Evolutionary conservation across 2,329 filamentous ascomycete species (phyloP).

Genomic region (Sclerotinia minor): DNA sequence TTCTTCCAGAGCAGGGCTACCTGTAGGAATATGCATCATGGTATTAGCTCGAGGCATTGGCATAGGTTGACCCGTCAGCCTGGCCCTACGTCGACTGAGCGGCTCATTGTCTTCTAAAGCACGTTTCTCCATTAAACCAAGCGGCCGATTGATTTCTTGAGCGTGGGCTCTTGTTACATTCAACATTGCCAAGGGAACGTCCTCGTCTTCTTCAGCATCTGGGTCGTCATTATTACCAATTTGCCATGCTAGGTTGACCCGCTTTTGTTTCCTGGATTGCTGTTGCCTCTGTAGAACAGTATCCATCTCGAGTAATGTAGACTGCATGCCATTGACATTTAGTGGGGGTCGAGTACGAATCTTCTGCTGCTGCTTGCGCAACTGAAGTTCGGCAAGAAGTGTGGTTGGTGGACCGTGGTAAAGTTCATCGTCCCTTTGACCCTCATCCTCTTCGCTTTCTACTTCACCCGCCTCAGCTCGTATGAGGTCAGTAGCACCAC

Average conservation of each 20-base stretch:
- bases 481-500: conserved; percentile 28
- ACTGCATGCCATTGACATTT: conserved; percentile 75
- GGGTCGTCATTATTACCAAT: conserved; percentile 53
- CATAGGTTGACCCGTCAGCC: conserved; percentile 36
- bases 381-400: conserved; percentile 84
- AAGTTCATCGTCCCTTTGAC: conserved; percentile 46
- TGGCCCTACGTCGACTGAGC: conserved; percentile 39
- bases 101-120: conserved; percentile 93
- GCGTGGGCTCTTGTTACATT: conserved; percentile 54
- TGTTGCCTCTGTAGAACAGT: conserved; percentile 84
- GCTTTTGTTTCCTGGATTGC: conserved; percentile 69
- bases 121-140: conserved; percentile 76
- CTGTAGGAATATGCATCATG: conserved; percentile 34
- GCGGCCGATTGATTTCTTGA: conserved; percentile 60
- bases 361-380: conserved; percentile 87
- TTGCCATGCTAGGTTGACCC: conserved; percentile 90
- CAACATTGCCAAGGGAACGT: conserved; percentile 83
- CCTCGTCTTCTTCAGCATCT: conserved; percentile 66
- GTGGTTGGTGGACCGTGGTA: conserved; percentile 81
- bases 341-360: conserved; percentile 70
- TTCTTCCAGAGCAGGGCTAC: conserved; percentile 40
- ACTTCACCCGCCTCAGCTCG: conserved; percentile 42
- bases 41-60: conserved; percentile 34
- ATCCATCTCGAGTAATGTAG: conserved; percentile 86
- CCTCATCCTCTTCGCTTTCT: conserved; percentile 50